Percentiles rank a stretch among this genome's conserved stretches.
These are phyloP conservation scores for Wickerhamomyces tratensis DNA, from an alignment of 805 yeast genomes.

Conservation along the genomic window DNA sequence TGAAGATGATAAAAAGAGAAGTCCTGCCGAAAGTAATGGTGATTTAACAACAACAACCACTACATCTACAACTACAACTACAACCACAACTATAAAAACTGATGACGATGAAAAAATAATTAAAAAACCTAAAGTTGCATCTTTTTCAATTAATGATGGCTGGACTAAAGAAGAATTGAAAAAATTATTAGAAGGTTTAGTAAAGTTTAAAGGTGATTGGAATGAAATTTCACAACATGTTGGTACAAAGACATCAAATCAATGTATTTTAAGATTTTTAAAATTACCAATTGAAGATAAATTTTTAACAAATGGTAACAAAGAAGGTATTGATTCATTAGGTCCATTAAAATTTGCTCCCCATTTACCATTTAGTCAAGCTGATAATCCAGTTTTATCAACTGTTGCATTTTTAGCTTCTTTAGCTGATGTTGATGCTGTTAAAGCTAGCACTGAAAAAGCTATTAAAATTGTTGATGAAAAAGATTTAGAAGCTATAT, in stretches of 20 bases:
- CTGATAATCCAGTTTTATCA: slow-evolving; percentile 89
- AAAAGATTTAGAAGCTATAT: slow-evolving; percentile 10
- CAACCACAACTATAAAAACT: slow-evolving; percentile 14
- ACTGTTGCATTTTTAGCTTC: slow-evolving; percentile 85
- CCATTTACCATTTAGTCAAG: slow-evolving; percentile 72
- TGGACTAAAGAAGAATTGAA: slow-evolving; percentile 67
- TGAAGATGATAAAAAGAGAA: slow-evolving; percentile 1
- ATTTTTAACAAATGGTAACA: slow-evolving; percentile 34
- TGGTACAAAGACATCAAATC: slow-evolving; percentile 63
- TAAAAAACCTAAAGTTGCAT: slow-evolving; percentile 26
- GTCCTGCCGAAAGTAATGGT: slow-evolving; percentile 2
- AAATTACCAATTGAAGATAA: slow-evolving; percentile 76
- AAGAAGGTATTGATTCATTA: slow-evolving; percentile 16
- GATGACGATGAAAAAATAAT: slow-evolving; percentile 6
- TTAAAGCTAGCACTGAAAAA: slow-evolving; percentile 65
- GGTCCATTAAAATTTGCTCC: slow-evolving; percentile 79
- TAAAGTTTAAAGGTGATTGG: slow-evolving; percentile 69
- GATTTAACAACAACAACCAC: not conserved
- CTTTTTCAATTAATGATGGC: slow-evolving; percentile 28
- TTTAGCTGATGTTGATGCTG: slow-evolving; percentile 78
- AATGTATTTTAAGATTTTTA: slow-evolving; percentile 72
- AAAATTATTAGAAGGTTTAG: slow-evolving; percentile 51
- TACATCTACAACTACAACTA: slow-evolving; percentile 21
- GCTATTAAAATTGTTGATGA: slow-evolving; percentile 33
- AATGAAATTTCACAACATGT: slow-evolving; percentile 57